Percentiles rank a stretch among this genome's conserved stretches.
phyloP scores from a whole-genome alignment of 352 stramenopile genomes.

The Phytophthora lateralis region DNA sequence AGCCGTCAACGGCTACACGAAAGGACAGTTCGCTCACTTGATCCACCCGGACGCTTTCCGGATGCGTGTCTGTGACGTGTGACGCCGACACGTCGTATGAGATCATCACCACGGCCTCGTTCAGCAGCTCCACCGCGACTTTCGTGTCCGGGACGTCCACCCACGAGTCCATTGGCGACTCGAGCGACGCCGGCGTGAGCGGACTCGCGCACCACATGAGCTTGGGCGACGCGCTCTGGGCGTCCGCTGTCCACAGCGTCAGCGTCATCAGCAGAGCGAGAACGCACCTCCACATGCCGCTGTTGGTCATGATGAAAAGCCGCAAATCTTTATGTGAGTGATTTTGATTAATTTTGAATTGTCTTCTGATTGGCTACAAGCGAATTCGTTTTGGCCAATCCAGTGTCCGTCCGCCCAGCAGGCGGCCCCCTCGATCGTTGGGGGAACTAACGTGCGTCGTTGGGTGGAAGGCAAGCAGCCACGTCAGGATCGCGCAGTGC shows the following conservation, averaged over 20 bases:
- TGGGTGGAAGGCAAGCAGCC: conserved; percentile 34
- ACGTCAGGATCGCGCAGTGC: conserved; percentile 19
- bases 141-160: conserved; percentile 60
- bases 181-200: conserved; percentile 40
- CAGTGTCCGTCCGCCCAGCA: neutral
- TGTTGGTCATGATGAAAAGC: conserved; percentile 18
- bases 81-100: conserved; percentile 76
- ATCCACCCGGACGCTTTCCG: conserved; percentile 12
- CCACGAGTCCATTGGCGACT: conserved; percentile 47
- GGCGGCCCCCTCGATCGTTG: neutral
- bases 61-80: conserved; percentile 31
- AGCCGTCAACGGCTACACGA: conserved; percentile 55
- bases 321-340: conserved; percentile 19
- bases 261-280: neutral
- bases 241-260: neutral
- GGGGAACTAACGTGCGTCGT: conserved; percentile 21
- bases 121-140: conserved; percentile 56
- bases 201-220: conserved; percentile 77
- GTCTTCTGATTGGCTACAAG: neutral
- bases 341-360: too few relatives aligned
- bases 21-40: conserved; percentile 68
- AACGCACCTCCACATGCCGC: conserved; percentile 5
- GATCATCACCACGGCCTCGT: conserved; percentile 64
- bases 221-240: conserved; percentile 38
- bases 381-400: neutral